Base-by-base conservation (phyloP, 805 yeast species). In the Brettanomyces naardenensis region DNA sequence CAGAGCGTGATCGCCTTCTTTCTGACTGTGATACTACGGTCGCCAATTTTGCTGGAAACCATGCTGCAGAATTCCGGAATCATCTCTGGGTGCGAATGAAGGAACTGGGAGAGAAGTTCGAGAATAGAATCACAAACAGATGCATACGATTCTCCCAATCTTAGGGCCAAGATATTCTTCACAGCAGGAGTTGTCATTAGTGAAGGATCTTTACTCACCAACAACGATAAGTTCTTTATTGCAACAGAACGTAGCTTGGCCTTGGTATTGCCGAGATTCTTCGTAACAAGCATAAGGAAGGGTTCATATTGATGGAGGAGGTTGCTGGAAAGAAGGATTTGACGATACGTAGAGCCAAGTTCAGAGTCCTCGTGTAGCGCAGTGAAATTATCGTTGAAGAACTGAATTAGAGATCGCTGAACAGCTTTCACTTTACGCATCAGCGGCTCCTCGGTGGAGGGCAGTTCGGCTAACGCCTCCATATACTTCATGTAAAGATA, bases 81-180 rank as follows among this genome's bases (percentile, higher is more conserved):
- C 22, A 69, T 52, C 3, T 63, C 67, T 0, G 75, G 73, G 35
- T 65, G 65, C 2, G 62, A 46, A 3, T 59, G 48, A 28, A 78
- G 51, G 38, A 69, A 73, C 36, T 64, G 66, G 9, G 69, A 68
- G 19, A 87, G 57, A 28, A 87, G 64, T 31, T 84, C 92, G 21
- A 87, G 60, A 2, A 80, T 80, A 0, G 94, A 85, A 48, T 81
- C 88, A 41, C 87, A 68, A 0, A 86, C 90, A 28, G 79, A 69
- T 0, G 94, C 76, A 2, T 87, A 82, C 0, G 69, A 51, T 43
- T 82, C 90, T 4, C 52, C 57, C 28, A 87, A 58, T 33, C 76
- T 61, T 7, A 56, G 61, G 1, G 74, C 61, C 3, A 87, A 62
- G 0, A 82, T 66, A 2, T 58, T 58, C 44, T 69, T 77, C 5